Evolutionary conservation across 768 basidiomycete species (phyloP).

Genomic region (Serendipita sp.): DNA sequence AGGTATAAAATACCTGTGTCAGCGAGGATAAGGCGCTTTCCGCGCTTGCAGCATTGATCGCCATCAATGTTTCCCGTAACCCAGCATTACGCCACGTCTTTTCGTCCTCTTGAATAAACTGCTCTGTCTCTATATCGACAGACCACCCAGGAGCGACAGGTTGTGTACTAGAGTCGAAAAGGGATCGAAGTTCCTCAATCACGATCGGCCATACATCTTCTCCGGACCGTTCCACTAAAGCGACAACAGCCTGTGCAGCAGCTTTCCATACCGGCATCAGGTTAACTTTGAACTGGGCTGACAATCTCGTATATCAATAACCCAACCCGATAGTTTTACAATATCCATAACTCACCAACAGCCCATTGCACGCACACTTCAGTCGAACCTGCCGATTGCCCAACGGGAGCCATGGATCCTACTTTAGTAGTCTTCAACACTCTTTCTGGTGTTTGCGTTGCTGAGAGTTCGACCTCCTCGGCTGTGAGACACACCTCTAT

Average conservation of each 20-base stretch:
- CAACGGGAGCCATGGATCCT: conserved; percentile 34
- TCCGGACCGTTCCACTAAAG: conserved; percentile 37
- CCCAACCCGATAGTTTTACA: neutral
- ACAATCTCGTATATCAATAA: neutral
- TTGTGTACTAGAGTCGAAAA: conserved; percentile 12
- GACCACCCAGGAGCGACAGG: conserved; percentile 17
- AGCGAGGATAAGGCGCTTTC: neutral
- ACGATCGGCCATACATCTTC: conserved; percentile 57
- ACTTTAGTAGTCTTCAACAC: conserved; percentile 62
- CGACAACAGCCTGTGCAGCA: conserved; percentile 47
- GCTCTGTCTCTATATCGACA: conserved; percentile 13
- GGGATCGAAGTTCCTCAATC: conserved; percentile 41
- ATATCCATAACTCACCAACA: conserved; percentile 32
- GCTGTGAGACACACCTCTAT: conserved; percentile 55
- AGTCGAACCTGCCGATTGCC: conserved; percentile 34
- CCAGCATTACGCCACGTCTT: conserved; percentile 62
- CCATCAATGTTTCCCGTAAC: conserved; percentile 36
- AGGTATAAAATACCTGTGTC: neutral
- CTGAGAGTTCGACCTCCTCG: conserved; percentile 40
- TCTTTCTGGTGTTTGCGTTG: conserved; percentile 65
- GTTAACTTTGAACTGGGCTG: conserved; percentile 87
- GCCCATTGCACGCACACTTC: conserved; percentile 59
- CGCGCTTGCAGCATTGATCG: neutral
- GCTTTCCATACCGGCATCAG: conserved; percentile 81
- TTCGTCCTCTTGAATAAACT: conserved; percentile 44